Evolutionary conservation across 2,329 filamentous ascomycete species (phyloP).

Genomic region (Stachybotrys elegans): DNA sequence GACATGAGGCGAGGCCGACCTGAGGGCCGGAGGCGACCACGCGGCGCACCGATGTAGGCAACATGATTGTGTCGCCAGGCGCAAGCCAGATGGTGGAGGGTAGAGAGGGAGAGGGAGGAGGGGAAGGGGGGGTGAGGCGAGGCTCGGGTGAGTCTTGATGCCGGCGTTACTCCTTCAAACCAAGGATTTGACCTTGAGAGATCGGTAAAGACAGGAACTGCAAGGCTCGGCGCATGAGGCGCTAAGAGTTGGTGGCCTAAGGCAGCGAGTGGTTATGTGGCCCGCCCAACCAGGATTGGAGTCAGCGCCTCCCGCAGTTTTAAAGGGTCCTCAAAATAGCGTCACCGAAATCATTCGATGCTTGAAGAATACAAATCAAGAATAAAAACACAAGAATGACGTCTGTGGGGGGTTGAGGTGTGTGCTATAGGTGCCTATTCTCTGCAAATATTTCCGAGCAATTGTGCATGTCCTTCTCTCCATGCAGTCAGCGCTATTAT

Average conservation of each 20-base stretch:
- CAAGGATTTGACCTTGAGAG: conserved; percentile 28
- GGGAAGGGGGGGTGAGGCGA: conserved; percentile 12
- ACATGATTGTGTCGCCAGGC: conserved; percentile 37
- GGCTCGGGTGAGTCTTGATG: conserved; percentile 25
- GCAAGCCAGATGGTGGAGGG: conserved; percentile 12
- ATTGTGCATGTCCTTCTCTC: no score
- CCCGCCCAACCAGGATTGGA: no score
- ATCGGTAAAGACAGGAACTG: conserved; percentile 23
- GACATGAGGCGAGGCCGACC: conserved; percentile 35
- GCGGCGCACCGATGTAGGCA: conserved; percentile 53
- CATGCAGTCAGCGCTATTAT: no score
- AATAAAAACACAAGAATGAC: no score
- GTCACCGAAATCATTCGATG: no score
- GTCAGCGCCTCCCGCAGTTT: no score
- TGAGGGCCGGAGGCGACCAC: conserved; percentile 43
- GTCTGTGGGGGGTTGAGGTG: no score
- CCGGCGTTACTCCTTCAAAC: conserved; percentile 25
- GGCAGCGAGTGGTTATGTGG: no score
- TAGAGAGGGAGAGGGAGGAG: conserved; percentile 9
- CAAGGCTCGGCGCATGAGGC: conserved; percentile 15
- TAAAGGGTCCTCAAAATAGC: no score
- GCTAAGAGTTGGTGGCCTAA: conserved; percentile 27
- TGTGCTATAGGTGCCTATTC: no score
- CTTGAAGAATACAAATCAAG: no score
- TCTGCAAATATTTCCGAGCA: no score